Evolutionary conservation across 2,329 filamentous ascomycete genomes (phyloP), one percentile per base, ranked within the genome.

Genomic region (Eutypa lata): DNA sequence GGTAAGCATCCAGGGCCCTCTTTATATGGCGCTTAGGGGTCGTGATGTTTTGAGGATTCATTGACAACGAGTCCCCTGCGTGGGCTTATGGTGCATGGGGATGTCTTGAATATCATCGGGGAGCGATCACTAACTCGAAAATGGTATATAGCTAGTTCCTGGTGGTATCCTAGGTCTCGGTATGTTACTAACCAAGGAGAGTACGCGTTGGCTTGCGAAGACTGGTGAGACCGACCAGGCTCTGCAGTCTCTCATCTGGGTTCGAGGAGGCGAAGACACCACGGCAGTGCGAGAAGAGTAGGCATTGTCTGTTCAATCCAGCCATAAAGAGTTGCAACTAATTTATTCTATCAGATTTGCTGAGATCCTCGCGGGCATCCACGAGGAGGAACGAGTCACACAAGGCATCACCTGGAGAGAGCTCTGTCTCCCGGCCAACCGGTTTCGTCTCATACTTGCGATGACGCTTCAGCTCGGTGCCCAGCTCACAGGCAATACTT

Each of bases 401-500:
- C 71, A 77, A 35, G 75, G 71, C 1, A 62, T 80, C 24, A 77
- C 74, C 0, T 72, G 73, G 65, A 76, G 70, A 49, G 77, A 80
- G 58, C 63, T 72, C 3, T 66, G 77, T 7, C 68, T 76, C 18
- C 76, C 76, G 0, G 71, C 68, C 5, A 80, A 79, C 60, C 68
- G 78, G 22, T 73, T 72, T 55, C 73, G 78, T 14, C 68, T 81
- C 49, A 69, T 78, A 56, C 66, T 79, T 24, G 72, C 76, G 16
- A 68, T 81, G 49, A 72, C 76, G n/a, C 75, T 79, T 14, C 77
- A 80, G 52, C 73, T 78, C 24, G 66, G 68, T 50, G 64, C 68
- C 43, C 76, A 81, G 63, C 64, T 80, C 13, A 79, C 76, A 1
- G 76, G 77, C 37, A 79, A 77, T 52, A 80, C 76, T 1, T 76